Evolutionary conservation across 2,329 filamentous ascomycete species (phyloP).

Genomic region (Aspergillus flavus): DNA sequence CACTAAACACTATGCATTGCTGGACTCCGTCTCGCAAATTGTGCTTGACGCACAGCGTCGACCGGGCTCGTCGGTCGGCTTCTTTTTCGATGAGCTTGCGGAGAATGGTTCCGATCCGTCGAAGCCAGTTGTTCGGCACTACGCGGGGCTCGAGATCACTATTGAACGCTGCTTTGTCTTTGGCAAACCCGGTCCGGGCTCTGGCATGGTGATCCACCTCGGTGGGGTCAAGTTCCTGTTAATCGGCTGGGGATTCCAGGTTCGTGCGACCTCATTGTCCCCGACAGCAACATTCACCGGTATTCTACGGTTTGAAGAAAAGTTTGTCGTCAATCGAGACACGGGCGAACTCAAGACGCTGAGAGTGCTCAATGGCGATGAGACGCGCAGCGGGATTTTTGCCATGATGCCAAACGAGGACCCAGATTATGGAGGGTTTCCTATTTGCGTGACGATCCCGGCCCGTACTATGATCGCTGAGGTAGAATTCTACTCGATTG

Average conservation of each 20-base stretch:
- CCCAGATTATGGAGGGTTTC: conserved; percentile 60
- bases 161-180: conserved; percentile 52
- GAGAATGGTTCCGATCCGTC: conserved; percentile 28
- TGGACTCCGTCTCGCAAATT: conserved; percentile 36
- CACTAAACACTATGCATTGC: conserved; percentile 42
- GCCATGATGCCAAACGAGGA: conserved; percentile 60
- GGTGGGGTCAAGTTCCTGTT: conserved; percentile 46
- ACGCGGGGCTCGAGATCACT: conserved; percentile 40
- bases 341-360: conserved; percentile 41
- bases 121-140: conserved; percentile 12
- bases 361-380: conserved; percentile 48
- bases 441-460: conserved; percentile 58
- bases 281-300: conserved; percentile 45
- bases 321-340: conserved; percentile 35
- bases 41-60: conserved; percentile 46
- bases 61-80: conserved; percentile 39
- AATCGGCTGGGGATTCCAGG: conserved; percentile 51
- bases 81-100: conserved; percentile 38
- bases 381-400: conserved; percentile 51
- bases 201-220: conserved; percentile 48
- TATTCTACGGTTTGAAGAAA: conserved; percentile 47
- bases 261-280: conserved; percentile 32
- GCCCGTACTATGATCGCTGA: conserved; percentile 27
- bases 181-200: conserved; percentile 45
- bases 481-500: neutral